Evolutionary conservation across 176 grass and related monocot genomes (phyloP).

Genomic region (Carex scoparia): DNA sequence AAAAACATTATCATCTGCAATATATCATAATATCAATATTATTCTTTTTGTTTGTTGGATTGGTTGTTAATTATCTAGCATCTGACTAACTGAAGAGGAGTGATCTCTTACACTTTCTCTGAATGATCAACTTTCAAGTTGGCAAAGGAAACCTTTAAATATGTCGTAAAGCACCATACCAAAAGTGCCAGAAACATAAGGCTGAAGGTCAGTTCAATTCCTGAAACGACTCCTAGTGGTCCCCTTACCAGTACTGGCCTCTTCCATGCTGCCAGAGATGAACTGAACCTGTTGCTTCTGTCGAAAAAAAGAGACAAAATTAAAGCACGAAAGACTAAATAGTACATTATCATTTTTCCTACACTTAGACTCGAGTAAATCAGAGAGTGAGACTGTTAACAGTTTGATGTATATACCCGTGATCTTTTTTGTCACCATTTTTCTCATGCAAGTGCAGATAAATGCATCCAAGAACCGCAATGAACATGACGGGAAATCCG

Average conservation of each 20-base stretch:
- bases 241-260: slow-evolving; percentile 49
- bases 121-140: neutral
- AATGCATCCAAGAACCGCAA: slow-evolving; percentile 40
- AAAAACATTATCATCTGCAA: neutral
- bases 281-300: slow-evolving; percentile 1
- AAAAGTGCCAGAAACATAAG: slow-evolving; percentile 50
- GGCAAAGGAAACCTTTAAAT: slow-evolving; percentile 23
- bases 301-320: neutral
- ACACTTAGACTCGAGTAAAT: neutral
- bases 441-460: slow-evolving; percentile 36
- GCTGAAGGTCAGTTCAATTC: slow-evolving; percentile 33
- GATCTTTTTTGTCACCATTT: neutral
- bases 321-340: neutral
- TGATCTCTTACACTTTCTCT: slow-evolving; percentile 37
- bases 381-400: neutral
- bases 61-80: neutral
- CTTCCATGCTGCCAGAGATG: slow-evolving; percentile 25
- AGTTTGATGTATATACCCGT: neutral
- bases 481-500: slow-evolving; percentile 46
- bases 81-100: neutral
- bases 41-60: neutral
- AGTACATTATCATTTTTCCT: neutral
- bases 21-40: neutral
- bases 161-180: slow-evolving; percentile 42
- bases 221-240: slow-evolving; percentile 46